Conservation (phyloP, 257 asterid species). For the Plectranthus barbatus region DNA sequence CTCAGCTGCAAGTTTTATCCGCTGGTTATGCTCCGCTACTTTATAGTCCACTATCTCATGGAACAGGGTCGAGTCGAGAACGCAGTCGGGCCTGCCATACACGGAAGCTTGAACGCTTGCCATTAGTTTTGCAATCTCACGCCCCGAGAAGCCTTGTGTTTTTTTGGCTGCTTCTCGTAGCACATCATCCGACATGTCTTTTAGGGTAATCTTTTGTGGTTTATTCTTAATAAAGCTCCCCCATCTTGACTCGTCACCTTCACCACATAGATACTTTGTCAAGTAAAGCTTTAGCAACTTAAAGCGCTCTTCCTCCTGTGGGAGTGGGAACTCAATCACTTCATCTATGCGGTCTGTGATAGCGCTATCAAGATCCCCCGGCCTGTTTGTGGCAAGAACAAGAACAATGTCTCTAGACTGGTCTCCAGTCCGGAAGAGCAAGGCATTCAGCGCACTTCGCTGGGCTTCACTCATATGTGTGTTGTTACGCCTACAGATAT, state of each 20-base stretch:
- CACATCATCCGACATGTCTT: conserved; percentile 57
- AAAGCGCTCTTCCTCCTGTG: conserved; percentile 79
- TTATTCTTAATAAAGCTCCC: conserved; percentile 45
- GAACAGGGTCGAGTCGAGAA: conserved; percentile 55
- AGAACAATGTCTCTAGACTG: conserved; percentile 94
- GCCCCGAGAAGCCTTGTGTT: conserved; percentile 83
- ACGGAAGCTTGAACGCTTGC: conserved; percentile 93
- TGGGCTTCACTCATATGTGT: conserved; percentile 97
- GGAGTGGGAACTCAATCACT: conserved; percentile 92
- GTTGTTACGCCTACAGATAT: conserved; percentile 68
- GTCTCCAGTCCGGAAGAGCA: conserved; percentile 95
- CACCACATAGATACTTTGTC: conserved; percentile 60
- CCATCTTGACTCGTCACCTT: conserved; percentile 45
- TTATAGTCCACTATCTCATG: conserved; percentile 74
- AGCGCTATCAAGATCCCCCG: conserved; percentile 92
- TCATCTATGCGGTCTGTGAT: conserved; percentile 93
- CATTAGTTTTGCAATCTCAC: conserved; percentile 93
- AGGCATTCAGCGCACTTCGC: conserved; percentile 81
- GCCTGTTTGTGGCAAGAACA: conserved; percentile 91
- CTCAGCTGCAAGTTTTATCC: conserved; percentile 58
- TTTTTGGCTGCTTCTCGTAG: conserved; percentile 60
- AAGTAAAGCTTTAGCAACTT: conserved; percentile 77
- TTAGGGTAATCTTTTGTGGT: conserved; percentile 49
- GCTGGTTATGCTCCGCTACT: conserved; percentile 79
- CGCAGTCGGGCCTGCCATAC: conserved; percentile 81